Evolutionary conservation across 805 yeast species (phyloP).

Genomic region (Pichia membranifaciens): DNA sequence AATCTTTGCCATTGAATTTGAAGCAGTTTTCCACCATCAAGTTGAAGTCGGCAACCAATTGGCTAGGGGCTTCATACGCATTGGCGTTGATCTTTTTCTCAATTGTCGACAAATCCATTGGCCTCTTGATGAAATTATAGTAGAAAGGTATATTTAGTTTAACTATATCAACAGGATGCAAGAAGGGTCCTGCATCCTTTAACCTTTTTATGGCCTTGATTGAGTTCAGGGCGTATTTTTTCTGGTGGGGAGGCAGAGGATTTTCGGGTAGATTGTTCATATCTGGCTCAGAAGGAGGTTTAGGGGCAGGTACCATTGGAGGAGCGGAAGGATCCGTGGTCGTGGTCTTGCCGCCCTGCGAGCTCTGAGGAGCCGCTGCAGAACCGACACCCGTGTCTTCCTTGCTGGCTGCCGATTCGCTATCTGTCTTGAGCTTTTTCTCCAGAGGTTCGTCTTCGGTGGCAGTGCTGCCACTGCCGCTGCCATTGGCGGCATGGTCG

Average conservation of each 20-base stretch:
- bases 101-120: constrained; percentile 91
- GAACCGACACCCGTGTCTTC: neutral
- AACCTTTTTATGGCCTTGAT: constrained; percentile 83
- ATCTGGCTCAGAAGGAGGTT: constrained; percentile 69
- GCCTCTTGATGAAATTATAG: constrained; percentile 72
- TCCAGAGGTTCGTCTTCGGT: constrained; percentile 1
- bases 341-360: too few species aligned
- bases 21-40: constrained; percentile 79
- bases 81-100: constrained; percentile 68
- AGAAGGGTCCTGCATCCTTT: constrained; percentile 88
- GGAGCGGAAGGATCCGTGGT: too few species aligned
- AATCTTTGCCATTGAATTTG: constrained; percentile 76
- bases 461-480: too few species aligned
- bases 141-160: constrained; percentile 88
- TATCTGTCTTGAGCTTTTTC: neutral
- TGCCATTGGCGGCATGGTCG: neutral
- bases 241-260: constrained; percentile 80
- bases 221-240: constrained; percentile 68
- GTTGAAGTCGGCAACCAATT: constrained; percentile 71
- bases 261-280: constrained; percentile 57
- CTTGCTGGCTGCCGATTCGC: neutral
- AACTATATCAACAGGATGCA: constrained; percentile 83
- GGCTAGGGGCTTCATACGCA: constrained; percentile 67
- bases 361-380: neutral
- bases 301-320: constrained; percentile 58